Percentiles rank a stretch among this genome's conserved stretches.
Evolutionary conservation across 805 yeast genomes (phyloP).

Genomic region (Ogataea zsoltii): DNA sequence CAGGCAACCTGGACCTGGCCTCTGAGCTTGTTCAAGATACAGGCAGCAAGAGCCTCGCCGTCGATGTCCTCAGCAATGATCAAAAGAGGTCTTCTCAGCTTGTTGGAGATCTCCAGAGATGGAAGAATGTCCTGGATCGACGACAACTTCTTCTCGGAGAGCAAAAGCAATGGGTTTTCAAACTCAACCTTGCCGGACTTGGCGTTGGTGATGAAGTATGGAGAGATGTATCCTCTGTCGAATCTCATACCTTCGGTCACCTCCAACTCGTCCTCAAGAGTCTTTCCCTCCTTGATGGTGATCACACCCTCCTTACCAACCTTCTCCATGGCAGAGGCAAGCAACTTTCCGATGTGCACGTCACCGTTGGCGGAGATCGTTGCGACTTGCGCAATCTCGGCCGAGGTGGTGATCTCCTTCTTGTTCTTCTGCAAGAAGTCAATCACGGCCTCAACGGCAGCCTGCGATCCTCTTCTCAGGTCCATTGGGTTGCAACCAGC

Average conservation of each 20-base stretch:
- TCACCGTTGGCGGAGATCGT: constrained; percentile 98
- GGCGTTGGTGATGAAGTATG: constrained; percentile 93
- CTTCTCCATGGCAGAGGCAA: constrained; percentile 96
- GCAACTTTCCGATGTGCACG: constrained; percentile 81
- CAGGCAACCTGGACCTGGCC: constrained; percentile 98
- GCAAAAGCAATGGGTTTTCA: constrained; percentile 85
- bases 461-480: constrained; percentile 93
- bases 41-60: constrained; percentile 98
- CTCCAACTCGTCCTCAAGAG: constrained; percentile 93
- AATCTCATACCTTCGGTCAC: constrained; percentile 98
- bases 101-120: constrained; percentile 88
- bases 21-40: constrained; percentile 94
- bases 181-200: constrained; percentile 92
- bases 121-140: constrained; percentile 91
- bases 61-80: constrained; percentile 95
- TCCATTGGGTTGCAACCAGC: constrained; percentile 99
- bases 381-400: constrained; percentile 97
- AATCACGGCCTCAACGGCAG: constrained; percentile 93
- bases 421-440: constrained; percentile 80
- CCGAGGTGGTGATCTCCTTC: constrained; percentile 90
- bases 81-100: constrained; percentile 87
- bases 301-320: constrained; percentile 99
- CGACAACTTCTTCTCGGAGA: constrained; percentile 91
- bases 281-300: constrained; percentile 96
- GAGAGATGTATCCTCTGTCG: constrained; percentile 96